Base-by-base conservation (phyloP, 345 rosid species). In the Sapria himalayana region DNA sequence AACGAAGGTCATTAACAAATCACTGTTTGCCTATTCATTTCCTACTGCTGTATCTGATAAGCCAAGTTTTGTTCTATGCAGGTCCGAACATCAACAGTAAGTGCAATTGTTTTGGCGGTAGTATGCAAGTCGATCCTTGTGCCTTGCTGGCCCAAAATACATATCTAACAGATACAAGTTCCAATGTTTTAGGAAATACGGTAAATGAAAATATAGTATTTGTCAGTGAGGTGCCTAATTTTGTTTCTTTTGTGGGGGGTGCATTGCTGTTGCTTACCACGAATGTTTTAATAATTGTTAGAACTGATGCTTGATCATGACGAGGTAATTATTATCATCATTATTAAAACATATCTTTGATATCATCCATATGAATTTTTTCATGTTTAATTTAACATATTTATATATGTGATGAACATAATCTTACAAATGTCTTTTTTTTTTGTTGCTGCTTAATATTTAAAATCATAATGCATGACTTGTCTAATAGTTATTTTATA, bases 81-180 rank as follows among this genome's bases (percentile, higher is more conserved):
- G 97, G 69, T 60, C 49, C 49, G 20, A 52, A 61, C 48, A 51
- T 49, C 53, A 58, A 29, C 46, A 22, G 25, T 54, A 50, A 48
- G 37, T 41, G 49, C 59, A 45, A 41, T 55, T 65, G 60, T 37
- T 22, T 65, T 36, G 58, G 63, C 31, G 50, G 50, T 53, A 42
- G 59, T 46, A 43, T 33, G 49, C 69, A 3, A 64, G 68, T 53
- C 37, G 59, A 38, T 61, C 52, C 50, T 3, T 51, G 27, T 47
- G 58, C 46, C 42, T 15, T 56, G 40, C 49, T 64, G 25, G 46
- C 44, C 17, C 64, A 60, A 56, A 55, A 46, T 23, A 45, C 22
- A 34, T 50, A 50, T 7, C 40, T 50, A 51, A 50, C 58, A 49
- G 51, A 53, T 42, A 39, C 45, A 41, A 57, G 12, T 45, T 29